Conservation (phyloP, 768 basidiomycete genomes). For the Suillus cothurnatus region DNA sequence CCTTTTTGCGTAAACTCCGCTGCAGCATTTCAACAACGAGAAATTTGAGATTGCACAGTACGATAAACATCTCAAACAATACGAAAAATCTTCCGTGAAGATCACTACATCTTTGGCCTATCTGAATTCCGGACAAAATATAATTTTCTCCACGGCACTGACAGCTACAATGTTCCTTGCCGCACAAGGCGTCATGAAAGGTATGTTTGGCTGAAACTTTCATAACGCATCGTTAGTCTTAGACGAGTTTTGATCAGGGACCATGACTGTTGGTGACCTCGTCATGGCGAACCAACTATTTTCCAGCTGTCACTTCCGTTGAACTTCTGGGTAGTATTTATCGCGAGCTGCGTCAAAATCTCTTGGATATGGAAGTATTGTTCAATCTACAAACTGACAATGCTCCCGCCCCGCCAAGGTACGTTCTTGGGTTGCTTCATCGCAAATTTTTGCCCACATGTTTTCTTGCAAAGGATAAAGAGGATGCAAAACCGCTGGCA, state of each 20-base stretch:
- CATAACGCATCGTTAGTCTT: constrained; percentile 1
- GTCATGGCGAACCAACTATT: constrained; percentile 99
- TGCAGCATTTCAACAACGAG: constrained; percentile 97
- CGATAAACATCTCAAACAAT: constrained; percentile 82
- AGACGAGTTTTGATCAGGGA: constrained; percentile 51
- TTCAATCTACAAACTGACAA: constrained; percentile 89
- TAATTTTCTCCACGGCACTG: constrained; percentile 93
- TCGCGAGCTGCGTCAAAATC: constrained; percentile 92
- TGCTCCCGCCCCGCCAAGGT: constrained; percentile 70
- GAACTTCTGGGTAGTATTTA: constrained; percentile 98
- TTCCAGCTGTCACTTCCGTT: constrained; percentile 96
- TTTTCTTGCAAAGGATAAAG: constrained; percentile 55
- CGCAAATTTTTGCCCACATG: background rate
- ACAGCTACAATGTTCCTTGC: constrained; percentile 97
- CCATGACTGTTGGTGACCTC: constrained; percentile 97
- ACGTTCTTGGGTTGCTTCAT: constrained; percentile 14
- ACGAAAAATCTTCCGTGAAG: constrained; percentile 91
- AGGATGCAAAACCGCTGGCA: constrained; percentile 64
- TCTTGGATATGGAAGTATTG: constrained; percentile 96
- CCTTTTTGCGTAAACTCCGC: constrained; percentile 10
- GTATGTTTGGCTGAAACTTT: constrained; percentile 41
- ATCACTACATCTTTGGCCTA: constrained; percentile 93
- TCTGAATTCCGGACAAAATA: constrained; percentile 94
- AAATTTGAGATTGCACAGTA: constrained; percentile 89
- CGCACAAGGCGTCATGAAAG: constrained; percentile 91